Evolutionary conservation across 805 yeast species (phyloP), one percentile per base, ranked within the genome.

Genomic region (Metschnikowia cerradonensis): DNA sequence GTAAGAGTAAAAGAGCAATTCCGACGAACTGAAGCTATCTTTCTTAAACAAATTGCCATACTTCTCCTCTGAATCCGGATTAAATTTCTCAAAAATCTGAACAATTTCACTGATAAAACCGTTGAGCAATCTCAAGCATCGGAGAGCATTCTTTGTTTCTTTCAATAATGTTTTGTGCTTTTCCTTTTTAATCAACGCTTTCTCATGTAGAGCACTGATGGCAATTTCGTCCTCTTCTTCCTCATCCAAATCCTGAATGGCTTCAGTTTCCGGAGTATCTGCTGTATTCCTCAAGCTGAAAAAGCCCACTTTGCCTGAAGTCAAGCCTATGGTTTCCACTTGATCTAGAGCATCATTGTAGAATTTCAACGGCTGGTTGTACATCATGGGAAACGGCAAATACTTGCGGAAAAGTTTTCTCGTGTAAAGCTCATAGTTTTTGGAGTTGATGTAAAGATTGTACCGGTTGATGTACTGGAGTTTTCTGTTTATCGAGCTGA

Each of bases 351-450:
- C 78, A 38, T 54, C 50, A 47, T 64, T 61, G 57, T 73, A 74
- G 50, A 73, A 71, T 39, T 67, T 69, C 36, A 81, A 55, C 1
- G 91, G 90, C 20, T 84, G 81, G 53, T 79, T 80, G 62, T 85
- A 86, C 78, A 85, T 88, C 79, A 84, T 76, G 8, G 91, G 92
- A 68, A 86, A 86, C 6, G 88, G 85, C 17, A 85, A 65, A 50
- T 80, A 75, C 3, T 68, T 57, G 41, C 73, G 69, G 61, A 84
- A 84, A 15, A 77, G 58, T 20, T 77, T 77, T 53, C 88, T 72
- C 3, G 90, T 79, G 57, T 76, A 83, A 11, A 70, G 63, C 52
- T 81, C 86, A 64, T 84, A 86, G 62, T 86, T 86, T 15, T 64
- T 67, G 26, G 76, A 72, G 58, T 82, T 79, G 42, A 83, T 65